Percentiles rank a stretch among this genome's conserved stretches.
Conservation (phyloP, 1,284 basidiomycete species). For the Leccinum fallax region DNA sequence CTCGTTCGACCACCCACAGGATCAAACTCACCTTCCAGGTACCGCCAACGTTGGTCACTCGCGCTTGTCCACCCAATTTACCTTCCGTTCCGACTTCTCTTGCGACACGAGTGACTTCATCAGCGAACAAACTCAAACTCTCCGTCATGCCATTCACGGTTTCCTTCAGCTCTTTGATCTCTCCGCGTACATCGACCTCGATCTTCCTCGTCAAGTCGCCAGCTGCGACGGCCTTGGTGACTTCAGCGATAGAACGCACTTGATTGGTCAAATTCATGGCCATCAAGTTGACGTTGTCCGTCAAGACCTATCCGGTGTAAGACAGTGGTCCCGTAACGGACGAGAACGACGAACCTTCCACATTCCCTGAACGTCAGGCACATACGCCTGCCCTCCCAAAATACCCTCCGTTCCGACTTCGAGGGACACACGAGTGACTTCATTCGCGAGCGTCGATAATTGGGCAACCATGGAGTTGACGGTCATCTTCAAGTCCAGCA, state of each 20-base stretch:
- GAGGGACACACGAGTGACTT: constrained; percentile 85
- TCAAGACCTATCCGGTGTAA: constrained; percentile 52
- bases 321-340: not conserved
- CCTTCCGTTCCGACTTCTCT: constrained; percentile 94
- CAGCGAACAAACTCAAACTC: constrained; percentile 84
- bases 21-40: constrained; percentile 83
- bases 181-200: constrained; percentile 85
- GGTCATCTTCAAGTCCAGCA: constrained; percentile 90
- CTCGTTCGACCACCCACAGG: constrained; percentile 13
- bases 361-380: constrained; percentile 87
- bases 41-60: constrained; percentile 90
- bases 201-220: constrained; percentile 93
- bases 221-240: constrained; percentile 87
- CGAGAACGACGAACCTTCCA: constrained; percentile 69
- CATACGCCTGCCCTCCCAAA: constrained; percentile 90
- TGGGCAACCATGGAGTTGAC: constrained; percentile 93
- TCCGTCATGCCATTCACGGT: constrained; percentile 94
- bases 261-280: constrained; percentile 93
- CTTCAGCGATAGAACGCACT: constrained; percentile 86
- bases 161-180: constrained; percentile 86
- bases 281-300: constrained; percentile 85
- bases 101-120: constrained; percentile 86
- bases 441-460: constrained; percentile 80
- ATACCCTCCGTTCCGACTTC: constrained; percentile 97
- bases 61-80: constrained; percentile 83